Percentiles rank a stretch among this genome's conserved stretches.
phyloP scores from a whole-genome alignment of 306 rosid genomes.

The Lagenaria siceraria region DNA sequence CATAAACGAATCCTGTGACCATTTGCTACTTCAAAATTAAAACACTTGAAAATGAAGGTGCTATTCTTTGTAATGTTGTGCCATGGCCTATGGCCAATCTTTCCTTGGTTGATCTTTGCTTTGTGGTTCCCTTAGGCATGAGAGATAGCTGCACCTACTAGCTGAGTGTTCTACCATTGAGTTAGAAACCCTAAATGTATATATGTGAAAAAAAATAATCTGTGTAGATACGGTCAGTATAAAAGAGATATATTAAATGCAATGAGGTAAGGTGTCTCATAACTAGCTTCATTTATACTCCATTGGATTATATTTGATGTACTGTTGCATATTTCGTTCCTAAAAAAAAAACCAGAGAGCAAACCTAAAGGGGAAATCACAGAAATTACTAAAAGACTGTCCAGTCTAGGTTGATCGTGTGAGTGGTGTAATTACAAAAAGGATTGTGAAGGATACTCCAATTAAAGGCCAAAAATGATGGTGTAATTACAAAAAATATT shows the following conservation, averaged over 20 bases:
- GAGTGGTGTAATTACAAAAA: no score
- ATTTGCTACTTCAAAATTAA: neutral
- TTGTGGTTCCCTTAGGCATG: neutral
- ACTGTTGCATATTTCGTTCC: neutral
- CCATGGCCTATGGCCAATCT: neutral
- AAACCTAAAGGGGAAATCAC: no score
- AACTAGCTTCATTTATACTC: neutral
- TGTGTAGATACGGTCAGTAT: neutral
- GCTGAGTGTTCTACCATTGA: neutral
- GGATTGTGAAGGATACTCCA: no score
- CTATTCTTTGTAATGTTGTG: neutral
- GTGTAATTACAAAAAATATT: no score
- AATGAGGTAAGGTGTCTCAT: no score
- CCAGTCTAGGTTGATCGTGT: no score
- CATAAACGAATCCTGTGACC: neutral
- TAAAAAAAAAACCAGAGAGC: no score
- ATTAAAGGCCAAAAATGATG: no score
- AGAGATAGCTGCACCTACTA: neutral
- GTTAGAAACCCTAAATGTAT: neutral
- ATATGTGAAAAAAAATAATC: neutral
- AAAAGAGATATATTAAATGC: neutral
- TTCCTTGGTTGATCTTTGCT: neutral
- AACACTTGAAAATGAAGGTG: neutral
- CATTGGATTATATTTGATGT: neutral
- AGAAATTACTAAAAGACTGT: no score